A percentile compares a stretch with the other conserved stretches of the same genome.
These are phyloP conservation scores for Trichothecium sympodiale DNA, from an alignment of 2,329 filamentous ascomycete species.

Conservation along the genomic window DNA sequence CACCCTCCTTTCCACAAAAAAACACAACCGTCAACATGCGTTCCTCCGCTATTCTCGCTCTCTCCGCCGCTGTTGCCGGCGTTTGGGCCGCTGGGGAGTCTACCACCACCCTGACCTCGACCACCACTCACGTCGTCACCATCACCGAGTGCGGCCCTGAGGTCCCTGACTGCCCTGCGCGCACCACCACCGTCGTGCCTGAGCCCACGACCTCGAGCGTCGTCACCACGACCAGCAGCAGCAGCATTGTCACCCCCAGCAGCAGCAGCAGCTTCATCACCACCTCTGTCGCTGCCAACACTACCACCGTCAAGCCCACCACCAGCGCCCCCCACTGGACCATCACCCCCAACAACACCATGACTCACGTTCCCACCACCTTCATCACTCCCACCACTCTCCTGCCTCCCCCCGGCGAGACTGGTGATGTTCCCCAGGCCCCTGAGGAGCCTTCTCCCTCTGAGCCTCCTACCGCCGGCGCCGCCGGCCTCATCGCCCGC, in stretches of 20 bases:
- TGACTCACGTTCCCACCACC: too few relatives aligned
- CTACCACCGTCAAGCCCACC: conserved; percentile 6
- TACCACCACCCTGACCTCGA: conserved; percentile 32
- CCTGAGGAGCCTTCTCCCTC: conserved; percentile 4
- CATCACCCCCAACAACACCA: conserved; percentile 4
- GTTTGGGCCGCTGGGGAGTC: conserved; percentile 20
- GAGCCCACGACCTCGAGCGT: conserved; percentile 4
- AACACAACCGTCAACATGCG: conserved; percentile 28
- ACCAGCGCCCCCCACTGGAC: conserved; percentile 9
- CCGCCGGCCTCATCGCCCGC: conserved; percentile 24
- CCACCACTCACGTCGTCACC: conserved; percentile 31
- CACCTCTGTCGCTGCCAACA: conserved; percentile 20
- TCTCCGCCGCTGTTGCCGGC: conserved; percentile 26
- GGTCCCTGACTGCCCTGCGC: conserved; percentile 30
- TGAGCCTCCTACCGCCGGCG: conserved; percentile 17
- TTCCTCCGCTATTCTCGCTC: conserved; percentile 27
- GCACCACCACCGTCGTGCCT: conserved; percentile 13
- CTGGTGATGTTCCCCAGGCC: background rate
- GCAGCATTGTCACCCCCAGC: conserved; percentile 8
- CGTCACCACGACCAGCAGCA: conserved; percentile 3
- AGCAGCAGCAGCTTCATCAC: conserved; percentile 23
- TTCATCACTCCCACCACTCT: conserved; percentile 2
- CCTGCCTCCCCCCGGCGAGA: conserved; percentile 3
- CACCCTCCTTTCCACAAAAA: background rate
- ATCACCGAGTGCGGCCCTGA: conserved; percentile 35